These are phyloP conservation scores for Colletotrichum viniferum DNA, from an alignment of 2,329 filamentous ascomycete species.

Conservation along the genomic window DNA sequence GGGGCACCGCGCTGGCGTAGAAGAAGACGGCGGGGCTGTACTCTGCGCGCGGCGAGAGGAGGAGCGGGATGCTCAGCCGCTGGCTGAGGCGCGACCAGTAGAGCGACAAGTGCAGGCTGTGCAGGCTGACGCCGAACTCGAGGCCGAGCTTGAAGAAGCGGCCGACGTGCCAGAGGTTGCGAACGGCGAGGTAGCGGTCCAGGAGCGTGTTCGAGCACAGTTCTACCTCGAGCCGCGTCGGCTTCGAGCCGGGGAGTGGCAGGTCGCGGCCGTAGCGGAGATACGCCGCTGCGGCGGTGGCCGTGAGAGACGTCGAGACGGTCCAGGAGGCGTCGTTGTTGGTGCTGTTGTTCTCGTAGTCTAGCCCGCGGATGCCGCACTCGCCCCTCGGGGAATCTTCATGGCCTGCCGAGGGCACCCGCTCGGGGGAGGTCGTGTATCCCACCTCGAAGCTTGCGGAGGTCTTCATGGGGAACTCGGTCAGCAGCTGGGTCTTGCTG, in stretches of 20 bases:
- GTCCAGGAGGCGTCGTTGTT: slow-evolving; percentile 41
- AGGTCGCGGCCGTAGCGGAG: slow-evolving; percentile 41
- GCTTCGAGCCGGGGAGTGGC: slow-evolving; percentile 23
- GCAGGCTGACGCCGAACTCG: slow-evolving; percentile 45
- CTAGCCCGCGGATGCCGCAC: slow-evolving; percentile 41
- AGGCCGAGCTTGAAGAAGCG: slow-evolving; percentile 46
- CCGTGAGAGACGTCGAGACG: slow-evolving; percentile 36
- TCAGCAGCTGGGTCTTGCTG: slow-evolving; percentile 31
- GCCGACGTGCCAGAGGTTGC: slow-evolving; percentile 46
- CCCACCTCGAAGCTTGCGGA: slow-evolving; percentile 46
- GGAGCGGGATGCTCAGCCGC: slow-evolving; percentile 47
- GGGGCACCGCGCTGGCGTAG: slow-evolving; percentile 43
- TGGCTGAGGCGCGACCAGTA: slow-evolving; percentile 53
- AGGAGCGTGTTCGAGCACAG: slow-evolving; percentile 40
- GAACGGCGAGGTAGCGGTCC: slow-evolving; percentile 45
- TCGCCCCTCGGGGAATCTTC: slow-evolving; percentile 35
- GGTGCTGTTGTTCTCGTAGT: slow-evolving; percentile 32
- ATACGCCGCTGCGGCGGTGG: slow-evolving; percentile 35
- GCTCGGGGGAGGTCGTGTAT: slow-evolving; percentile 37
- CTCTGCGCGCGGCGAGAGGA: slow-evolving; percentile 36
- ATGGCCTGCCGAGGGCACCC: slow-evolving; percentile 33
- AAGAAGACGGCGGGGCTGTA: slow-evolving; percentile 36
- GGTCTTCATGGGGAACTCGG: slow-evolving; percentile 30
- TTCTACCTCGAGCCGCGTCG: slow-evolving; percentile 46
- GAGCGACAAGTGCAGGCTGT: slow-evolving; percentile 47